Evolutionary conservation across 2,329 filamentous ascomycete species (phyloP).

Genomic region (Periconia macrospinosa): DNA sequence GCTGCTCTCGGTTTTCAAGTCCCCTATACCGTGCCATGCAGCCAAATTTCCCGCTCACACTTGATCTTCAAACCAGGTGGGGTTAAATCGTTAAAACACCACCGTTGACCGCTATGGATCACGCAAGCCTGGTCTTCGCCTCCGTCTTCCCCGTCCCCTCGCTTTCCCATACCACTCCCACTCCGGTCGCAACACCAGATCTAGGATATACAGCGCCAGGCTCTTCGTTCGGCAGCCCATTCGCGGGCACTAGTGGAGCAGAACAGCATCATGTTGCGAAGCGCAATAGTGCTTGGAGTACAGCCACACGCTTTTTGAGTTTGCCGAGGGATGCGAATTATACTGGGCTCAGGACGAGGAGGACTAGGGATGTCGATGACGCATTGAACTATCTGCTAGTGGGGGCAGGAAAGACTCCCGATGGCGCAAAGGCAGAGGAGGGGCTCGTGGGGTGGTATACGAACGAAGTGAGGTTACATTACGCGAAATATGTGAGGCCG

Average conservation of each 20-base stretch:
- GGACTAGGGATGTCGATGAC: constrained; percentile 37
- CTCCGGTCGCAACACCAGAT: constrained; percentile 48
- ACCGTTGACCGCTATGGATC: constrained; percentile 29
- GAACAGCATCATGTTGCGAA: constrained; percentile 37
- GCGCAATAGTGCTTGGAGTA: constrained; percentile 49
- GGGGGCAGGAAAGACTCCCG: constrained; percentile 35
- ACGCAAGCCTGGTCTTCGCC: constrained; percentile 42
- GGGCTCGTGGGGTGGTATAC: constrained; percentile 49
- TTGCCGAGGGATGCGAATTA: constrained; percentile 31
- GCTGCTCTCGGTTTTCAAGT: not conserved
- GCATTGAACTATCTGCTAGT: constrained; percentile 39
- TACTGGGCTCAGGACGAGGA: constrained; percentile 15
- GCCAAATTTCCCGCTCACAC: not conserved
- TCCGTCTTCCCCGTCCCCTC: constrained; percentile 50
- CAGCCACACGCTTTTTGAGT: constrained; percentile 48
- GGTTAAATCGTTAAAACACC: constrained; percentile 5
- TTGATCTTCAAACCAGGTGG: not conserved
- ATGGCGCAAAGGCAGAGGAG: constrained; percentile 25
- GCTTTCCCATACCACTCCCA: constrained; percentile 47
- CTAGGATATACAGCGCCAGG: constrained; percentile 45
- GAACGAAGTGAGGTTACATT: constrained; percentile 48
- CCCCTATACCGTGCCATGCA: not conserved
- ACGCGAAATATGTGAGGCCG: constrained; percentile 37
- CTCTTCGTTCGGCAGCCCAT: constrained; percentile 44
- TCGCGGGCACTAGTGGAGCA: constrained; percentile 30